These are phyloP conservation scores for Cryptococcus amylolentus DNA, from an alignment of 1,284 basidiomycete genomes.

Conservation along the genomic window DNA sequence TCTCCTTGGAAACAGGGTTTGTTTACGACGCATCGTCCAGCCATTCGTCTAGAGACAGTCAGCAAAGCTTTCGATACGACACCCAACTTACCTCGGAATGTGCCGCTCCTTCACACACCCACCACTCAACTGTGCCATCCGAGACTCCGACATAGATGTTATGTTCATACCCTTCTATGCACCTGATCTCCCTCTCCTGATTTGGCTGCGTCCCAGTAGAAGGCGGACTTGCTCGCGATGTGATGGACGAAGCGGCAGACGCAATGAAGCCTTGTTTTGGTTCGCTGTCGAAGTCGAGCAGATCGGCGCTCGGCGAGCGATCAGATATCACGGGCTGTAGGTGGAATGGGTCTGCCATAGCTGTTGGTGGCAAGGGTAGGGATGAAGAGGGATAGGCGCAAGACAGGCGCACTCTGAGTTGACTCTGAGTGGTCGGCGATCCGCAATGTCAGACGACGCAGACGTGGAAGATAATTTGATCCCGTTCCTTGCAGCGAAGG, in stretches of 20 bases:
- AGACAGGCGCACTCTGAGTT: too few relatives aligned
- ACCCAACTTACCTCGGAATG: constrained; percentile 27
- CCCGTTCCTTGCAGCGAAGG: too few relatives aligned
- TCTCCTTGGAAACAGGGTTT: constrained; percentile 44
- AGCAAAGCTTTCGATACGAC: neutral
- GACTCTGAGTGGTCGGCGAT: too few relatives aligned
- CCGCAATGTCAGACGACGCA: constrained; percentile 2
- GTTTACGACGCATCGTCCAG: constrained; percentile 42
- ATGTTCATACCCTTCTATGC: constrained; percentile 46
- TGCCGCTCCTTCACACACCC: constrained; percentile 36
- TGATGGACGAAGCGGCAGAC: constrained; percentile 11
- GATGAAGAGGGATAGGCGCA: too few relatives aligned
- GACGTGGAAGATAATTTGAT: neutral
- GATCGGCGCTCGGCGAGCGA: constrained; percentile 37
- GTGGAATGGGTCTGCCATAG: constrained; percentile 28
- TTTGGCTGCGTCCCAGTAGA: constrained; percentile 4
- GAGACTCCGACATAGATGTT: constrained; percentile 50
- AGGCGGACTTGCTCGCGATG: constrained; percentile 3
- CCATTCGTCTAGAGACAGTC: constrained; percentile 23
- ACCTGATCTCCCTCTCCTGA: constrained; percentile 25
- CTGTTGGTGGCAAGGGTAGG: neutral
- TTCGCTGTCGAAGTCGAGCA: constrained; percentile 33
- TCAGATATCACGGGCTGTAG: constrained; percentile 40
- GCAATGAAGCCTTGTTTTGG: constrained; percentile 9
- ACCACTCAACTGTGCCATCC: constrained; percentile 50